phyloP scores from a whole-genome alignment of 192 early-diverging fungal genomes.

The Backusella psychrophila region DNA sequence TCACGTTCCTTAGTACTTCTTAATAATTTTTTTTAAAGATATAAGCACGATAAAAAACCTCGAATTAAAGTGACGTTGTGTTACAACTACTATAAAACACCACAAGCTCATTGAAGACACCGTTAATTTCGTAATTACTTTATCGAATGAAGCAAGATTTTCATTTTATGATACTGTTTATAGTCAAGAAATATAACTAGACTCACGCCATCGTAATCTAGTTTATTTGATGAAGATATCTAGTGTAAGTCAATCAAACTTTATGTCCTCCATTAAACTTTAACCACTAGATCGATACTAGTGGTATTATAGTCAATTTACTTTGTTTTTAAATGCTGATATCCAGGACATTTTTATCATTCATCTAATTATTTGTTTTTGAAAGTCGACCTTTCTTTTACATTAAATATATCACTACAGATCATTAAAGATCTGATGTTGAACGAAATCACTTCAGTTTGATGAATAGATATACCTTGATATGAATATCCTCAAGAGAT shows the following conservation, averaged over 20 bases:
- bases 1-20: neutral
- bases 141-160: neutral
- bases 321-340: neutral
- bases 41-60: neutral
- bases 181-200: too few species aligned
- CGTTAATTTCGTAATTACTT: neutral
- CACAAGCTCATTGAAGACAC: neutral
- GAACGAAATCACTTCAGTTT: neutral
- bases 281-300: neutral
- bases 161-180: neutral
- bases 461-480: neutral
- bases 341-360: neutral
- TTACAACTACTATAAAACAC: neutral
- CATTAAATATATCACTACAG: neutral
- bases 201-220: too few species aligned
- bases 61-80: neutral
- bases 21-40: neutral
- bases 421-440: neutral
- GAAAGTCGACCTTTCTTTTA: neutral
- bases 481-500: neutral
- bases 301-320: neutral
- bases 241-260: too few species aligned
- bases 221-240: too few species aligned
- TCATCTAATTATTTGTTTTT: neutral
- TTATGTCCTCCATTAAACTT: too few species aligned